Percentiles rank a stretch among this genome's conserved stretches.
phyloP scores from a whole-genome alignment of 2,329 filamentous ascomycete genomes.

The Huntiella bhutanensis region DNA sequence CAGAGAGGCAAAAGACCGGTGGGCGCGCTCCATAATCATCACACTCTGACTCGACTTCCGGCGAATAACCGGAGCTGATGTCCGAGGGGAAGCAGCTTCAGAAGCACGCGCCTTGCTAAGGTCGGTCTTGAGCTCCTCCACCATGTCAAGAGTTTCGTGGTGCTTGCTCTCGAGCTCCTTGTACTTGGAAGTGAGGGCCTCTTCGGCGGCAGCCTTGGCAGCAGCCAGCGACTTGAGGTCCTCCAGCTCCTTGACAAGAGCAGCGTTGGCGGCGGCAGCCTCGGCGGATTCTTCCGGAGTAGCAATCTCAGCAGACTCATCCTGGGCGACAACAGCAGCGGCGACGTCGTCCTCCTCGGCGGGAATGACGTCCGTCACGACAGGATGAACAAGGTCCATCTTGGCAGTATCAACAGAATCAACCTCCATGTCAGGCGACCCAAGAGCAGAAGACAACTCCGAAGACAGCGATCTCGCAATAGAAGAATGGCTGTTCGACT shows the following conservation, averaged over 20 bases:
- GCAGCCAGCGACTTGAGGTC: constrained; percentile 49
- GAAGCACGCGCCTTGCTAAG: constrained; percentile 55
- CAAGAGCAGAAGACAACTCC: constrained; percentile 77
- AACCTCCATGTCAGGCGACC: constrained; percentile 45
- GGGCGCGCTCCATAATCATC: constrained; percentile 72
- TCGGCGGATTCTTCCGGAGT: neutral
- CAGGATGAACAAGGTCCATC: constrained; percentile 14
- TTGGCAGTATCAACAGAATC: constrained; percentile 27
- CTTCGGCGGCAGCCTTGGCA: constrained; percentile 61
- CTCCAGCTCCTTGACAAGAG: constrained; percentile 46
- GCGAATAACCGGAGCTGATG: constrained; percentile 61
- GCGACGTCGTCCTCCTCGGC: constrained; percentile 3
- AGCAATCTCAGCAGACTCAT: neutral
- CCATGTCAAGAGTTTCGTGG: constrained; percentile 60
- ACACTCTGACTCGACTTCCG: constrained; percentile 85
- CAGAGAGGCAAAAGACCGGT: constrained; percentile 75
- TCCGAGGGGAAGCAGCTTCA: constrained; percentile 40
- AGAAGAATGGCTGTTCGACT: constrained; percentile 49
- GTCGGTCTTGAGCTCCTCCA: constrained; percentile 81
- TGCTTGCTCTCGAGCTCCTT: constrained; percentile 69
- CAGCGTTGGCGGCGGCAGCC: constrained; percentile 18
- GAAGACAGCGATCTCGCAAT: constrained; percentile 74
- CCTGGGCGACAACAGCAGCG: neutral
- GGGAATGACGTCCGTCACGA: constrained; percentile 8
- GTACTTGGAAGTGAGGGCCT: constrained; percentile 57